Conservation (phyloP, 2,329 filamentous ascomycete genomes). For the Thelonectria discophora region DNA sequence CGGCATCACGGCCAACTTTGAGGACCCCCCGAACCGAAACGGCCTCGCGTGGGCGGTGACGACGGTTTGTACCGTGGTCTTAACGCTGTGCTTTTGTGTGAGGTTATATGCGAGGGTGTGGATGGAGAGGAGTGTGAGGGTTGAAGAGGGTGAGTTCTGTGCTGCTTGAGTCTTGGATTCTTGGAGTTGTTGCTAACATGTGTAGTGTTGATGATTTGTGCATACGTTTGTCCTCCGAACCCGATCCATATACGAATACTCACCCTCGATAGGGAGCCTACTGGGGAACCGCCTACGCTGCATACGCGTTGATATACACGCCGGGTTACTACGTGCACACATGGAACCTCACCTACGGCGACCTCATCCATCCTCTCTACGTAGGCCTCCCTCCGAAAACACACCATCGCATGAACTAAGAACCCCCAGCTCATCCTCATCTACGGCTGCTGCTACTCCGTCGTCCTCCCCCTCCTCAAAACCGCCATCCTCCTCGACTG, state of each 20-base stretch:
- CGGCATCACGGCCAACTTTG: conserved; percentile 22
- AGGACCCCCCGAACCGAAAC: conserved; percentile 24
- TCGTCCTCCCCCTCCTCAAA: conserved; percentile 22
- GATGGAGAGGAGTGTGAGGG: conserved; percentile 4
- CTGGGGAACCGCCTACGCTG: conserved; percentile 23
- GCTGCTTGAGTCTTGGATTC: too few species aligned
- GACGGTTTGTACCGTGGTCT: conserved; percentile 17
- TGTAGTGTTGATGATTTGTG: conserved; percentile 22
- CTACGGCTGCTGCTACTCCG: conserved; percentile 25
- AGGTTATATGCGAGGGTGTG: conserved; percentile 16
- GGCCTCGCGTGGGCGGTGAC: conserved; percentile 17
- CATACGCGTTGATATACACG: conserved; percentile 17
- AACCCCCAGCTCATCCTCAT: conserved; percentile 17
- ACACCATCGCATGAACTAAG: neutral
- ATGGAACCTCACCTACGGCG: conserved; percentile 20
- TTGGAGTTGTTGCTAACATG: neutral
- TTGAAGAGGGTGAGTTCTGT: conserved; percentile 20
- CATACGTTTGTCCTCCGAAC: conserved; percentile 16
- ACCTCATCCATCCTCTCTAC: conserved; percentile 17
- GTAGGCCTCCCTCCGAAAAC: neutral
- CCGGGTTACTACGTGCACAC: conserved; percentile 25
- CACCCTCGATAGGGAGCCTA: conserved; percentile 16
- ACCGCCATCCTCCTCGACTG: conserved; percentile 24
- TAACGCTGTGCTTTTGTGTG: conserved; percentile 19
- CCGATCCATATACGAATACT: neutral